These are phyloP conservation scores for Exsudoporus floridanus DNA, from an alignment of 1,284 basidiomycete species.

Conservation along the genomic window DNA sequence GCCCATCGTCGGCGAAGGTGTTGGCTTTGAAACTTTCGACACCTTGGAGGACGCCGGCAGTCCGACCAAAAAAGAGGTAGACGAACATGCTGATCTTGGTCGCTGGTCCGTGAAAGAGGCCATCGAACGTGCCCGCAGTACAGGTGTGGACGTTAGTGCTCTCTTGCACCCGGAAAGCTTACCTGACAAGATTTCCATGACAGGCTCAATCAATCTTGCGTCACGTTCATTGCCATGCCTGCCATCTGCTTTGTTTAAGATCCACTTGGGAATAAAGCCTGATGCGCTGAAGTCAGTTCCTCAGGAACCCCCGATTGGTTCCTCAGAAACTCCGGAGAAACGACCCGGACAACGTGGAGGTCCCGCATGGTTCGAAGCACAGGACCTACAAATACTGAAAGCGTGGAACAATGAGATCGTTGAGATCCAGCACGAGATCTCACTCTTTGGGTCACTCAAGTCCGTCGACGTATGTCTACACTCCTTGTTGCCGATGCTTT, in stretches of 20 bases:
- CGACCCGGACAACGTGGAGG: conserved; percentile 41
- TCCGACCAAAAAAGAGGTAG: conserved; percentile 37
- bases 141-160: conserved; percentile 51
- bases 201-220: conserved; percentile 71
- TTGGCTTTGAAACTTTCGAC: conserved; percentile 21
- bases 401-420: conserved; percentile 75
- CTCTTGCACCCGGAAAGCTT: conserved; percentile 42
- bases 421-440: conserved; percentile 76
- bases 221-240: conserved; percentile 67
- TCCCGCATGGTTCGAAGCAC: conserved; percentile 74
- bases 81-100: conserved; percentile 59
- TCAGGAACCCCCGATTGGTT: conserved; percentile 57
- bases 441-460: conserved; percentile 77
- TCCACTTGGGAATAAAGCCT: conserved; percentile 71
- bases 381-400: conserved; percentile 71
- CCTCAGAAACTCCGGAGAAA: conserved; percentile 36
- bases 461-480: conserved; percentile 60
- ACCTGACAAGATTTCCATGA: conserved; percentile 40
- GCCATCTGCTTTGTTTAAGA: conserved; percentile 75
- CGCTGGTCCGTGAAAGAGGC: conserved; percentile 69
- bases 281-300: conserved; percentile 61
- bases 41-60: conserved; percentile 45
- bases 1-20: conserved; percentile 23
- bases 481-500: not conserved
- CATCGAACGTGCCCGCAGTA: conserved; percentile 71